Evolutionary conservation across 805 yeast genomes (phyloP), one percentile per base, ranked within the genome.

Genomic region (Ogataea corticis): DNA sequence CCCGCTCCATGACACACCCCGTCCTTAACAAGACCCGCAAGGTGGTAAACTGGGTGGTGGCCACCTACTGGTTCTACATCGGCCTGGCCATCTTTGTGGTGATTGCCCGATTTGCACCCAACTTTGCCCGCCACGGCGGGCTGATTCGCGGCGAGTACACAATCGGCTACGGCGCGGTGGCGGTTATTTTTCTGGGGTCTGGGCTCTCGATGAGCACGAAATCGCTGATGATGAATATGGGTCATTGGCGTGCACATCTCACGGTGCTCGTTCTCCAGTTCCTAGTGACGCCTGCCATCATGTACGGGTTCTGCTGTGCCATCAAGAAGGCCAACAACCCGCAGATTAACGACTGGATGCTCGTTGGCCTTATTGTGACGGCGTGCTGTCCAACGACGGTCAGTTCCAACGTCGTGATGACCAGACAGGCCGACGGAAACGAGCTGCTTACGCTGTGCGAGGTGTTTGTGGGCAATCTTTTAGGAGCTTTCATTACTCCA

Each of bases 351-450:
- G 73, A 77, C 28, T 88, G 94, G 88, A 76, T 88, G 54, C 68
- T 90, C 17, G 85, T 85, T 12, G 97, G 97, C 0, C 65, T 90
- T 47, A 78, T 90, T 15, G 85, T 88, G 37, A 86, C 96, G 2
- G 87, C 87, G 25, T 78, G 92, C 11, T 87, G 95, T 63, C 97
- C 97, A 23, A 90, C 97, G 7, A 90, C 97, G 0, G 96, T 90
- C 15, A 80, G 91, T 0, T 88, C 96, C 2, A 90, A 90, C 61
- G 96, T 90, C 23, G 91, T 90, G 23, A 90, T 90, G 96, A 90
- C 97, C 5, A 76, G 82, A 42, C 77, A 77, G 47, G 96, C 97
- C 0, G 82, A 84, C 53, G 97, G 96, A 7, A 87, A 89, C 64
- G 91, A 80, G 52, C 49, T 59, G 14, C 67, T 89, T 42, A 83